Evolutionary conservation across 2,329 filamentous ascomycete genomes (phyloP), one percentile per base, ranked within the genome.

Genomic region (Phyllosticta citribraziliensis): DNA sequence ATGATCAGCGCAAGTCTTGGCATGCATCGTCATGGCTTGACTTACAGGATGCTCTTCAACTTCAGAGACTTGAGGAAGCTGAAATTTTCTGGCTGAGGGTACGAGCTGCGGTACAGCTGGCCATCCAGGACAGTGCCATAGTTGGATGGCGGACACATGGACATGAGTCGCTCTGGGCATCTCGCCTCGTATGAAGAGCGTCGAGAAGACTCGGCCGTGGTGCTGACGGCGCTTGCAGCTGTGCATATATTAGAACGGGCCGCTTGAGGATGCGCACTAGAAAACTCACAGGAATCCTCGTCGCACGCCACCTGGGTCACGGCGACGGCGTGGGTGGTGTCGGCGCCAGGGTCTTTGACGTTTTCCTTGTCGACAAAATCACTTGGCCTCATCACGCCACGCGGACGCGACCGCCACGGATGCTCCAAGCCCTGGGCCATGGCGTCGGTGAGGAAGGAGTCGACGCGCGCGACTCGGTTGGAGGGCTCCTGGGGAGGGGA

Each of bases 11-110:
- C 17, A 19, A 3, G 52, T 62, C 55, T 33, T 52, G 57, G 17
- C 11, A 52, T 47, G 8, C 5, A 8, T 30, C 6, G 1, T 27
- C 27, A 30, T 19, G 53, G 52, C 12, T 24, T n/a, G 14, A 47
- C 84, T 73, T 79, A 90, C 84, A 96, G 80, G 62, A 96, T 86
- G 17, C 88, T 93, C 76, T 89, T 91, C 64, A 97, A 77, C 11
- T 83, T 79, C 56, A 96, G 78, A 25, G 77, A 78, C 67, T 82
- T 77, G 60, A 96, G 76, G 68, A 88, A 93, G 3, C 79, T 78
- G 65, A 88, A 88, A 69, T 96, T 87, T 61, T 86, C 81, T 5
- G 80, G 73, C 64, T 84, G 78, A 2, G 92, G 92, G 70, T 91
- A 96, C 65, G 87, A 88, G 73, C 89, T 93, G 58, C 92, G 84